phyloP scores from a whole-genome alignment of 305 asterid genomes.

The Rubia peregrina region DNA sequence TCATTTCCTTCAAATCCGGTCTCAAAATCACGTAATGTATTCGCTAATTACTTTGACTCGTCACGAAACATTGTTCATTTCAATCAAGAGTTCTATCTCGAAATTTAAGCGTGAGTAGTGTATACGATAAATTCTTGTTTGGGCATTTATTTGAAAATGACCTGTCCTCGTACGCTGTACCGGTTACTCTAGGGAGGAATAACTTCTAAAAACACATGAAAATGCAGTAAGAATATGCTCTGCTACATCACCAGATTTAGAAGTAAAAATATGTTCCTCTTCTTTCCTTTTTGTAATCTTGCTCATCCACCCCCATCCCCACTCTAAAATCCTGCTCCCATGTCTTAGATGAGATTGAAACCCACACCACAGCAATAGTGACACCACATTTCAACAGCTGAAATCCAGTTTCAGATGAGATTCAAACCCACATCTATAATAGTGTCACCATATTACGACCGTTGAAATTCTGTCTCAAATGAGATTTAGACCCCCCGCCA shows the following conservation, averaged over 20 bases:
- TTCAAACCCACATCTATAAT: no score
- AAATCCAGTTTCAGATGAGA: no score
- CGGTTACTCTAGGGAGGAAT: slow-evolving; percentile 12
- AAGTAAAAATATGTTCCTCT: slow-evolving; percentile 1
- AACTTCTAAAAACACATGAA: slow-evolving; percentile 13
- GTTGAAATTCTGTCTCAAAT: background rate
- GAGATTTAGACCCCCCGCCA: no score
- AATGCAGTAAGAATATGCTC: slow-evolving; percentile 11
- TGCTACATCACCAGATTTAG: background rate
- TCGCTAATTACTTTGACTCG: no score
- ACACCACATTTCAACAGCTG: no score
- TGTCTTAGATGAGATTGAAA: background rate
- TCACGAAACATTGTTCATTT: background rate
- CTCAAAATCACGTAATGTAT: background rate
- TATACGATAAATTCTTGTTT: background rate
- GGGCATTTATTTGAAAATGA: slow-evolving; percentile 13
- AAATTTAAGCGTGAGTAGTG: background rate
- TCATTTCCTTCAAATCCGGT: no score
- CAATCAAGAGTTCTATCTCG: background rate
- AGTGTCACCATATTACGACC: background rate
- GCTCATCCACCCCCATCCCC: slow-evolving; percentile 17
- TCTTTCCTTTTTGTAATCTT: slow-evolving; percentile 15
- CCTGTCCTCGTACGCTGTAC: slow-evolving; percentile 21
- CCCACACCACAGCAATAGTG: no score
- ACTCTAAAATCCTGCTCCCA: background rate